Conservation (phyloP, 192 early-diverging fungal species). For the Podila epicladia region DNA sequence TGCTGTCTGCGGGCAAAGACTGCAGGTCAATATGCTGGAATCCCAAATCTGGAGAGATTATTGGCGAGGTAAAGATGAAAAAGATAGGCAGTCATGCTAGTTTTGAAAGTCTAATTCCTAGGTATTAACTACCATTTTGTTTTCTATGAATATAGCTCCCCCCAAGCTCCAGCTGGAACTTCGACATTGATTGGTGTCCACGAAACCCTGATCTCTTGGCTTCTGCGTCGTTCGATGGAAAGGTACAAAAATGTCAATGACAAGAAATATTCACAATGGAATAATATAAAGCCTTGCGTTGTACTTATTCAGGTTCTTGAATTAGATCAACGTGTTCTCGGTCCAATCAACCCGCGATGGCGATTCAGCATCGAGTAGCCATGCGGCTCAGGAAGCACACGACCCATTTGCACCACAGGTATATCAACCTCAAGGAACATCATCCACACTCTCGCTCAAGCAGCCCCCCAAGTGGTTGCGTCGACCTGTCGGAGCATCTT, state of each 20-base stretch:
- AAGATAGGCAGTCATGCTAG: not conserved
- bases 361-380: conserved; percentile 19
- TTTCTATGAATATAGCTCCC: conserved; percentile 59
- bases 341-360: conserved; percentile 64
- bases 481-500: conserved; percentile 86
- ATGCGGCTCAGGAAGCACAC: conserved; percentile 46
- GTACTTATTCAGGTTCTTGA: too few relatives aligned
- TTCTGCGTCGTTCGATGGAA: conserved; percentile 93
- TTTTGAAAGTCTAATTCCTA: not conserved
- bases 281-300: not conserved
- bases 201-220: conserved; percentile 92
- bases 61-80: conserved; percentile 74
- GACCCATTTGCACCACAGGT: conserved; percentile 81
- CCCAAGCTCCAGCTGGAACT: conserved; percentile 89
- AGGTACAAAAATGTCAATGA: conserved; percentile 47
- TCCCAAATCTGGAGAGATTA: conserved; percentile 76
- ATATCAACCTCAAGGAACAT: conserved; percentile 24
- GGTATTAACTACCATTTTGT: not conserved
- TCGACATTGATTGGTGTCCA: conserved; percentile 96
- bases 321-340: conserved; percentile 79
- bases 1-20: conserved; percentile 95
- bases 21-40: conserved; percentile 96
- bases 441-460: conserved; percentile 70
- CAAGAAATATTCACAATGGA: not conserved
- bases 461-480: conserved; percentile 96